Evolutionary conservation across 768 basidiomycete species (phyloP), one percentile per base, ranked within the genome.

Genomic region (Hypholoma fasciculare): DNA sequence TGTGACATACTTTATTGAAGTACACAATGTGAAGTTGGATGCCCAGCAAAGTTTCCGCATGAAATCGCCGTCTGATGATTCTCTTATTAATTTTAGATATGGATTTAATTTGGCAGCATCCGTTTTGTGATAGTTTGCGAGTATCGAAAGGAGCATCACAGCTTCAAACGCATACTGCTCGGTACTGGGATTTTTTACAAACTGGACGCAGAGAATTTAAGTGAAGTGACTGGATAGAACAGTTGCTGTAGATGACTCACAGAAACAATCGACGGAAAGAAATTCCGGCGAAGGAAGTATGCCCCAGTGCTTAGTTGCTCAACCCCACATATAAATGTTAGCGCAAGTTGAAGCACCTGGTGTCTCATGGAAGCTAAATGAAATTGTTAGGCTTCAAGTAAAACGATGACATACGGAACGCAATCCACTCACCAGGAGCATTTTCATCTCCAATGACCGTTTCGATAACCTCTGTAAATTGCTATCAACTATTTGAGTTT

Each of bases 121-220:
- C 0, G 86, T 87, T 64, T 85, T 87, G 67, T 89, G 89, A 66
- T 85, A 90, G 63, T 88, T 88, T 53, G 83, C 83, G 2, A 90
- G 78, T 36, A 88, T 70, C 11, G 83, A 76, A n/a, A 89, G 76
- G 6, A 90, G 71, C 6, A 89, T 72, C 0, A 78, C 71, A 1
- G 85, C 83, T 64, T 88, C 86, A 54, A 87, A 84, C 0, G 85
- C 78, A 65, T 72, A 87, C 49, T 76, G 74, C 60, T 81, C 79
- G 4, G 81, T 88, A 19, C 82, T 79, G 1, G 78, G 79, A 9
- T 76, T 76, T 59, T 78, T 86, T 27, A 88, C 77, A 36, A 88
- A 72, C 88, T 89, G 47, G 6, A 11, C 17, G 19, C 49, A 47
- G 14, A 38, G 20, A 44, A 34, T 7, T 20, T 14, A 23, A 12